phyloP scores from a whole-genome alignment of 2,329 filamentous ascomycete species.

The Rhynchosporium graminicola region DNA sequence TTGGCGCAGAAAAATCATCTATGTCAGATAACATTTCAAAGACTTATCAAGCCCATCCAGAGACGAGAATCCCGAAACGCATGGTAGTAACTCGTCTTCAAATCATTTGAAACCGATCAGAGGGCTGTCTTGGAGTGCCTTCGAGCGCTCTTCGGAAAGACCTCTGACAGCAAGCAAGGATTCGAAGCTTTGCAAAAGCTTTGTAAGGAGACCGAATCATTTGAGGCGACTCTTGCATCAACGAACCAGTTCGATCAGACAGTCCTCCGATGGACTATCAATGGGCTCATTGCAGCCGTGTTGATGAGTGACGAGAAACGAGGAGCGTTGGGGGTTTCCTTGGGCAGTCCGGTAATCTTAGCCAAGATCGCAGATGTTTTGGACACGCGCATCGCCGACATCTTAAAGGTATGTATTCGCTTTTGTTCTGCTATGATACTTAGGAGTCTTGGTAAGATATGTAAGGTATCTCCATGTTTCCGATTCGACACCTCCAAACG shows the following conservation, averaged over 20 bases:
- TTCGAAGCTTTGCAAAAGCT: conserved; percentile 47
- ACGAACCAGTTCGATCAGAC: conserved; percentile 44
- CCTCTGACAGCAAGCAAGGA: conserved; percentile 41
- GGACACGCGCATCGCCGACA: conserved; percentile 54
- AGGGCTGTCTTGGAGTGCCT: conserved; percentile 52
- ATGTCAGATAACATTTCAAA: conserved; percentile 16
- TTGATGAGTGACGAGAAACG: conserved; percentile 54
- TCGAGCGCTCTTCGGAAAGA: conserved; percentile 48
- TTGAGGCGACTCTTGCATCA: conserved; percentile 37
- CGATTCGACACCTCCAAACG: neutral
- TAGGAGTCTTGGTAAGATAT: neutral
- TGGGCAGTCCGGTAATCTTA: conserved; percentile 50
- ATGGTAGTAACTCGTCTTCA: conserved; percentile 61
- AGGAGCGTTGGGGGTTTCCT: conserved; percentile 51
- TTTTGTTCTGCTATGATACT: neutral
- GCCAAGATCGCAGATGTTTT: conserved; percentile 58
- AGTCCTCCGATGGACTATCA: conserved; percentile 48
- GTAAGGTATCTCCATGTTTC: neutral
- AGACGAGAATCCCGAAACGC: conserved; percentile 51
- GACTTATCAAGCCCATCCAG: conserved; percentile 49
- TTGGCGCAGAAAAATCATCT: conserved; percentile 41
- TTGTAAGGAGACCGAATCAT: conserved; percentile 43
- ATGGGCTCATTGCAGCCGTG: conserved; percentile 51
- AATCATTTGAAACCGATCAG: conserved; percentile 48
- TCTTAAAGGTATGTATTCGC: conserved; percentile 40